These are phyloP conservation scores for Populus hybrid DNA, from an alignment of 441 rosid species.

Conservation along the genomic window DNA sequence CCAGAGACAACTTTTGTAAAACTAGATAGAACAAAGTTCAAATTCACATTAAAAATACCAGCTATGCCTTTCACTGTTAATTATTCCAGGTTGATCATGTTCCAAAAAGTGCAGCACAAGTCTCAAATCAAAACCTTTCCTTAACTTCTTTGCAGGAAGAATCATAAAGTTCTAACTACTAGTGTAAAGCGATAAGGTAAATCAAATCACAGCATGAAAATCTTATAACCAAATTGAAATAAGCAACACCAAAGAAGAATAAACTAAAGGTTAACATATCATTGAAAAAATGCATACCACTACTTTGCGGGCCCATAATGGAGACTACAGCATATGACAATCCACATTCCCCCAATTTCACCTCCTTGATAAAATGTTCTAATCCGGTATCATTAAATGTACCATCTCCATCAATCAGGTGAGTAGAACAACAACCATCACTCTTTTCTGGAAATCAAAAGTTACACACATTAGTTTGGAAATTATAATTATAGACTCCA, in stretches of 20 bases:
- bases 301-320: slow-evolving; percentile 99
- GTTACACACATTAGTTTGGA: slow-evolving; percentile 2
- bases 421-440: slow-evolving; percentile 63
- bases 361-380: slow-evolving; percentile 72
- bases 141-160: background rate
- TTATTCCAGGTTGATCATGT: background rate
- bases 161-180: background rate
- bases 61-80: background rate
- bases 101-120: background rate
- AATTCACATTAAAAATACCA: background rate
- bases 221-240: background rate
- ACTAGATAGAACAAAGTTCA: background rate
- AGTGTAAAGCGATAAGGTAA: background rate
- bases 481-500: slow-evolving; percentile 9
- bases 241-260: background rate
- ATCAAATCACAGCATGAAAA: slow-evolving; percentile 3
- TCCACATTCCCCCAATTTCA: slow-evolving; percentile 75
- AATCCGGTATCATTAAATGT: slow-evolving; percentile 61
- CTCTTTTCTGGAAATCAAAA: slow-evolving; percentile 32
- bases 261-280: background rate
- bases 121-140: background rate
- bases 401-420: slow-evolving; percentile 96
- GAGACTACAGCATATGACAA: slow-evolving; percentile 95
- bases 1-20: background rate
- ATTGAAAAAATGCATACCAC: slow-evolving; percentile 54